phyloP scores from a whole-genome alignment of 805 yeast species.

The Candida chauliodis region DNA sequence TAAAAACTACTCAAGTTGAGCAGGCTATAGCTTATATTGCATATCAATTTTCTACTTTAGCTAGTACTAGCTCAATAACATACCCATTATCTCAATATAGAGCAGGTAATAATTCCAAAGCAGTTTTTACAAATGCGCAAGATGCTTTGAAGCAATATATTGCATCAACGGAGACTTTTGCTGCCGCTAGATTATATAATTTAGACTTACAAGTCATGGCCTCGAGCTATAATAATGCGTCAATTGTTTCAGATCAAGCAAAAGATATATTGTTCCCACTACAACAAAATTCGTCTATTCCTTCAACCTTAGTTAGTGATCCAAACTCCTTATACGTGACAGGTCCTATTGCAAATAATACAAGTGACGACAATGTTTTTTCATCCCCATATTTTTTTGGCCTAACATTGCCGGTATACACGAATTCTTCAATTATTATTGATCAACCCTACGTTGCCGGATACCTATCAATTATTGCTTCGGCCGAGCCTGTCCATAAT shows the following conservation, averaged over 20 bases:
- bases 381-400: slow-evolving; percentile 56
- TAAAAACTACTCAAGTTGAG: slow-evolving; percentile 74
- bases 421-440: slow-evolving; percentile 63
- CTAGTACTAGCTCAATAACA: slow-evolving; percentile 59
- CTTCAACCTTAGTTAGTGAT: slow-evolving; percentile 35
- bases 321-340: slow-evolving; percentile 30
- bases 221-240: slow-evolving; percentile 23
- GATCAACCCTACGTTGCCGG: slow-evolving; percentile 63
- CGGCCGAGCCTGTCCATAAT: slow-evolving; percentile 26
- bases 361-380: slow-evolving; percentile 11
- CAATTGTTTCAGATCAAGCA: slow-evolving; percentile 23
- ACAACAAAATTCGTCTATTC: slow-evolving; percentile 39
- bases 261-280: slow-evolving; percentile 48
- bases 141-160: slow-evolving; percentile 55
- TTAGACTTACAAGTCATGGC: slow-evolving; percentile 48
- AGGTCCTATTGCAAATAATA: slow-evolving; percentile 58
- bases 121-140: slow-evolving; percentile 42
- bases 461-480: slow-evolving; percentile 56
- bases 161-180: slow-evolving; percentile 58
- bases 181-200: slow-evolving; percentile 67
- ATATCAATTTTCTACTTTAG: slow-evolving; percentile 66
- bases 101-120: slow-evolving; percentile 66
- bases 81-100: slow-evolving; percentile 56
- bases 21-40: slow-evolving; percentile 62
- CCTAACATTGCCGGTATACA: slow-evolving; percentile 70